phyloP scores from a whole-genome alignment of 352 stramenopile species.

The Peronospora destructor region DNA sequence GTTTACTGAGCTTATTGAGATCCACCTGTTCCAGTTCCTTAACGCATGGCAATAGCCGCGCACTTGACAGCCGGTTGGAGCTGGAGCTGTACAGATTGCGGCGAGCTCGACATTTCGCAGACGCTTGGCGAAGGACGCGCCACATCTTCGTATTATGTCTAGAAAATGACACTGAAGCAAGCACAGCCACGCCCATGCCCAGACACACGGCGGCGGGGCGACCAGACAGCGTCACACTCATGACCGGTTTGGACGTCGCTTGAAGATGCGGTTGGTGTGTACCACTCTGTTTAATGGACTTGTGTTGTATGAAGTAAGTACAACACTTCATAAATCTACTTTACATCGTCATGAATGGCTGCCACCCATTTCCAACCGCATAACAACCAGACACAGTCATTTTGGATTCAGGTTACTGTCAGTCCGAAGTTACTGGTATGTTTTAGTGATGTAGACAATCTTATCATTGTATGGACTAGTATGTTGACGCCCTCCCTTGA shows the following conservation, averaged over 20 bases:
- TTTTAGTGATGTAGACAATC: slow-evolving; percentile 4
- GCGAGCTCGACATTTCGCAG: slow-evolving; percentile 17
- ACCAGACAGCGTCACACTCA: slow-evolving; percentile 27
- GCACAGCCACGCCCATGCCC: slow-evolving; percentile 62
- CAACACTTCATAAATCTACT: slow-evolving; percentile 1
- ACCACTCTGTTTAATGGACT: not conserved
- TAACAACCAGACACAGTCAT: slow-evolving; percentile 18
- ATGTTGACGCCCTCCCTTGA: slow-evolving; percentile 13
- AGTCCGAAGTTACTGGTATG: slow-evolving; percentile 76
- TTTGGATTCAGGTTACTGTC: slow-evolving; percentile 90
- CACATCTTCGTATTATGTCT: slow-evolving; percentile 44
- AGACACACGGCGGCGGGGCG: slow-evolving; percentile 49
- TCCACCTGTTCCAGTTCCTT: slow-evolving; percentile 39
- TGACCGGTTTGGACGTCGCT: slow-evolving; percentile 8
- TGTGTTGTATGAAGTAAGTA: no score
- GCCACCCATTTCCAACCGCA: slow-evolving; percentile 14
- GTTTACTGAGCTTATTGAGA: slow-evolving; percentile 30
- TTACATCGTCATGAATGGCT: slow-evolving; percentile 11
- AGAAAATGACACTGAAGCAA: slow-evolving; percentile 62
- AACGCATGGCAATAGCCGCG: slow-evolving; percentile 40
- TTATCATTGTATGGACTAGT: not conserved
- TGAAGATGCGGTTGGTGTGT: not conserved
- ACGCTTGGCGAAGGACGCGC: slow-evolving; percentile 35
- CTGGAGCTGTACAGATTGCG: slow-evolving; percentile 20
- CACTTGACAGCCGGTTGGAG: slow-evolving; percentile 3